A percentile compares a stretch with the other conserved stretches of the same genome.
phyloP scores from a whole-genome alignment of 345 rosid species.

The Rubroshorea leprosula region DNA sequence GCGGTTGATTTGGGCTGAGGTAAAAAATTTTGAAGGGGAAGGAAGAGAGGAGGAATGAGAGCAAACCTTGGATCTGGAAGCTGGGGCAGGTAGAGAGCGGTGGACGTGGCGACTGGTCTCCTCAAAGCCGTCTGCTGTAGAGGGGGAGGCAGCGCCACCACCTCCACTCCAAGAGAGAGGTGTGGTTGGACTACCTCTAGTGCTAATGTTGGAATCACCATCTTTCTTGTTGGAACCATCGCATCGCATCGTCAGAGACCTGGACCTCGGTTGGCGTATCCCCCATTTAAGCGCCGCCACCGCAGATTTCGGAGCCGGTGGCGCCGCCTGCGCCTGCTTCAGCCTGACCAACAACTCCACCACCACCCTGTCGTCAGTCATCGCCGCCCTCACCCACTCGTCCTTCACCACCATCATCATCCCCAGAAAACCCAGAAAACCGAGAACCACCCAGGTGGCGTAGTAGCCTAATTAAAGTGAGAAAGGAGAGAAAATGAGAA shows the following conservation, averaged over 20 bases:
- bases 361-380: conserved; percentile 56
- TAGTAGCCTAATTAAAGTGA: conserved; percentile 8
- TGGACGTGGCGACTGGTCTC: conserved; percentile 43
- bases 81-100: conserved; percentile 35
- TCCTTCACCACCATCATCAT: conserved; percentile 33
- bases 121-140: conserved; percentile 56
- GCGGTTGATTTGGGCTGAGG: background rate
- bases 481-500: background rate
- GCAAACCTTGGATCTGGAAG: conserved; percentile 68
- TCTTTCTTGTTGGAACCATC: conserved; percentile 31
- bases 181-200: conserved; percentile 61
- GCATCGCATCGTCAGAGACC: conserved; percentile 33
- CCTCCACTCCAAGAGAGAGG: conserved; percentile 73
- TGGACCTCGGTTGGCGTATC: conserved; percentile 51
- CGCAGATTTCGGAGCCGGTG: conserved; percentile 21
- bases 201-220: conserved; percentile 31
- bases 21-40: too few species aligned
- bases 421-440: conserved; percentile 1
- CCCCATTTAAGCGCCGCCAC: conserved; percentile 49
- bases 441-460: background rate
- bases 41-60: conserved; percentile 10
- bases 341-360: conserved; percentile 59
- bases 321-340: conserved; percentile 34
- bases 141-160: conserved; percentile 48
- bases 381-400: conserved; percentile 69